phyloP scores from a whole-genome alignment of 768 basidiomycete genomes.

The Chalciporus chontae region DNA sequence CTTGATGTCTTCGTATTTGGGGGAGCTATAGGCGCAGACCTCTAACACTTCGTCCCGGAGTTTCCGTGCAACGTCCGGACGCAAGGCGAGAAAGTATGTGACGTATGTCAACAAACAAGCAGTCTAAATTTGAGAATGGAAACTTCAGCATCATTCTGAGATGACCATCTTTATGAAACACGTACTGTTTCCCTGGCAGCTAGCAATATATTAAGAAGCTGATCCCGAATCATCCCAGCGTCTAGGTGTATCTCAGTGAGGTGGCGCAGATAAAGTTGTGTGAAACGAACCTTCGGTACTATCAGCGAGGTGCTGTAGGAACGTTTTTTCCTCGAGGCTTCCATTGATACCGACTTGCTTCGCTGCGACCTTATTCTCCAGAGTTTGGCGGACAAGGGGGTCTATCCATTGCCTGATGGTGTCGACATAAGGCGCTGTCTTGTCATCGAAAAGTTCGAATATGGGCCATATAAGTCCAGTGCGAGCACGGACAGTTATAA shows the following conservation, averaged over 20 bases:
- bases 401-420: constrained; percentile 47
- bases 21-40: constrained; percentile 47
- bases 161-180: constrained; percentile 5
- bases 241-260: constrained; percentile 40
- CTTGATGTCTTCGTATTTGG: constrained; percentile 55
- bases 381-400: constrained; percentile 54
- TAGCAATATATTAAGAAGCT: constrained; percentile 71
- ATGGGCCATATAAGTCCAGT: constrained; percentile 43
- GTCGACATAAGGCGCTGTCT: constrained; percentile 32
- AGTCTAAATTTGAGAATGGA: constrained; percentile 41
- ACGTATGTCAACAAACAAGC: constrained; percentile 66
- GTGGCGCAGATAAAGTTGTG: not conserved
- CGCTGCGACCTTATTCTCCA: constrained; percentile 42
- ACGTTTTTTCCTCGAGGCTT: constrained; percentile 51
- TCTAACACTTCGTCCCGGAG: constrained; percentile 61
- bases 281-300: constrained; percentile 53
- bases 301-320: constrained; percentile 64
- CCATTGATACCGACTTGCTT: constrained; percentile 37
- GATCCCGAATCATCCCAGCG: constrained; percentile 63
- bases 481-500: constrained; percentile 33
- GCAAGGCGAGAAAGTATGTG: constrained; percentile 64
- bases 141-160: not conserved
- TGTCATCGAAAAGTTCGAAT: constrained; percentile 39
- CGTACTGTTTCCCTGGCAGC: constrained; percentile 76
- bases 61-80: constrained; percentile 51